phyloP scores from a whole-genome alignment of 2,329 filamentous ascomycete genomes.

The Pseudopithomyces maydicus region DNA sequence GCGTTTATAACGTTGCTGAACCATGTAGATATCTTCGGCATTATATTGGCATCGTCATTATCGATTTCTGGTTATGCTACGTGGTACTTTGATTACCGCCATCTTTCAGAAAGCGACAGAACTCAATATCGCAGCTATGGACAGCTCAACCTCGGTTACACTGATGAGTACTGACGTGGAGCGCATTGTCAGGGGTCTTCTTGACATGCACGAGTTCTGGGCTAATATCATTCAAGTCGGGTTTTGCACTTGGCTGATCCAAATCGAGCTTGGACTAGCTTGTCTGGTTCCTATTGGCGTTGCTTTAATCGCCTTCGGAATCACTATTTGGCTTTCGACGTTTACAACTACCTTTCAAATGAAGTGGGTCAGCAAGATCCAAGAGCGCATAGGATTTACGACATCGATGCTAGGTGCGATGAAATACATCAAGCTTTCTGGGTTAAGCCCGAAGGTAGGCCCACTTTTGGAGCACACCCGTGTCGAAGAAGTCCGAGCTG shows the following conservation, averaged over 20 bases:
- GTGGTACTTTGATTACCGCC: conserved; percentile 52
- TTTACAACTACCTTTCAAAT: conserved; percentile 46
- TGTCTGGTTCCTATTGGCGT: conserved; percentile 53
- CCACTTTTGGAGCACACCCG: conserved; percentile 10
- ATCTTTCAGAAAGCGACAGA: conserved; percentile 56
- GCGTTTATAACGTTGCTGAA: conserved; percentile 3
- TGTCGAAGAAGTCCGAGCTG: conserved; percentile 45
- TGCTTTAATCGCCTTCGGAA: conserved; percentile 43
- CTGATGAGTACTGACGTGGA: conserved; percentile 55
- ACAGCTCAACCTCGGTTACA: conserved; percentile 45
- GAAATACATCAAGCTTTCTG: conserved; percentile 58
- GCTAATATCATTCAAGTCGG: conserved; percentile 51
- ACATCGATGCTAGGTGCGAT: conserved; percentile 57
- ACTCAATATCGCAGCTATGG: conserved; percentile 30
- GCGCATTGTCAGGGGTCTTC: conserved; percentile 46
- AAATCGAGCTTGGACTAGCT: conserved; percentile 50
- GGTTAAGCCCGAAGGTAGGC: conserved; percentile 48
- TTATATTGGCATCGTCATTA: conserved; percentile 10
- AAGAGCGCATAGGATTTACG: conserved; percentile 50
- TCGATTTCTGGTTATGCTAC: conserved; percentile 43
- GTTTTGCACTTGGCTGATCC: conserved; percentile 51
- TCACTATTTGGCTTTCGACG: conserved; percentile 41
- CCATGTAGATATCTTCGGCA: conserved; percentile 43
- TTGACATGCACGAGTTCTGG: conserved; percentile 45
- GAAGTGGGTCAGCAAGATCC: conserved; percentile 57